phyloP scores from a whole-genome alignment of 2,329 filamentous ascomycete species.

The Monosporascus sp. region DNA sequence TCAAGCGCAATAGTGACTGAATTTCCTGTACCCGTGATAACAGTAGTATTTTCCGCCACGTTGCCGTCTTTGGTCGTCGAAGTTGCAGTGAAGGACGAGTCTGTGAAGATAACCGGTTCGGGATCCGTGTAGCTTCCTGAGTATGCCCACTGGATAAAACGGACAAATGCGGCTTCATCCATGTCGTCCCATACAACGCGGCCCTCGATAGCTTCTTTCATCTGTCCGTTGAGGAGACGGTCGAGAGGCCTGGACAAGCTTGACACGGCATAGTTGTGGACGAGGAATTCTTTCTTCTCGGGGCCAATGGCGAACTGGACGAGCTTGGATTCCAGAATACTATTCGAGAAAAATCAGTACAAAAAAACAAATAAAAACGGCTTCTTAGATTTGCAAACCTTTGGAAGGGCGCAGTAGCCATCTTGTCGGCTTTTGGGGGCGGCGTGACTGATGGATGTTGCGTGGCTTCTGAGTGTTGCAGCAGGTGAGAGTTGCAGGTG shows the following conservation, averaged over 20 bases:
- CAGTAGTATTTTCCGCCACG: too few relatives aligned
- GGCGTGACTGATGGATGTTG: too few relatives aligned
- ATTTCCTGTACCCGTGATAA: too few relatives aligned
- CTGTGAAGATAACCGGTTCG: constrained; percentile 3
- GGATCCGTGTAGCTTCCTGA: constrained; percentile 3
- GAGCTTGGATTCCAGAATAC: background rate
- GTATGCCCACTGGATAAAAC: constrained; percentile 11
- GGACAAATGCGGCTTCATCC: constrained; percentile 10
- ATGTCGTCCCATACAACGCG: constrained; percentile 10
- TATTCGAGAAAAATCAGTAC: background rate
- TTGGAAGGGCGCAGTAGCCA: background rate
- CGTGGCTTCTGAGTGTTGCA: too few relatives aligned
- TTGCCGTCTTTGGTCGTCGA: too few relatives aligned
- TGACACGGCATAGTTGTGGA: background rate
- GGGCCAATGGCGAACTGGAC: background rate
- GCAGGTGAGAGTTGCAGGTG: too few relatives aligned
- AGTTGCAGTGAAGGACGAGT: background rate
- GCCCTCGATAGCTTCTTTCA: constrained; percentile 7
- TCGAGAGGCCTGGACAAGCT: constrained; percentile 5
- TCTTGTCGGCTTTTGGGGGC: background rate
- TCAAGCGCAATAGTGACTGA: too few relatives aligned
- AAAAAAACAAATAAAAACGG: background rate
- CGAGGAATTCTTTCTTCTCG: background rate
- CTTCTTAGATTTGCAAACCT: background rate
- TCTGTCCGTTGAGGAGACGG: constrained; percentile 5